phyloP scores from a whole-genome alignment of 805 yeast species.

The Tetrapisispora taiwanensis region DNA sequence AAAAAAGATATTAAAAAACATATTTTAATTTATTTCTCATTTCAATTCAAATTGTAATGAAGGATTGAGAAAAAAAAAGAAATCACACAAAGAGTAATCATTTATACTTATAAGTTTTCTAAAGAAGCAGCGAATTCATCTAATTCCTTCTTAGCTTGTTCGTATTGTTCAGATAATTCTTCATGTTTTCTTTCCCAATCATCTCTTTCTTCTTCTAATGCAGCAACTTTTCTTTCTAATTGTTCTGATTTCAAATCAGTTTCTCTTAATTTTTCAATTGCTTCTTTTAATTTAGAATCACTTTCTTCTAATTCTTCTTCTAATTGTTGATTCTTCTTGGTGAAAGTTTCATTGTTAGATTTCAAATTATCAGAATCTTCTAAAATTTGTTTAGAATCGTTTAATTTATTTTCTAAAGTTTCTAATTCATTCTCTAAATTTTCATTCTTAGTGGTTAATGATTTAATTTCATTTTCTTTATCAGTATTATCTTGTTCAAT shows the following conservation, averaged over 20 bases:
- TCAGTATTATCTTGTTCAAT: constrained; percentile 86
- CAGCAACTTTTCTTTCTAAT: constrained; percentile 85
- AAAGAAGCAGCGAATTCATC: constrained; percentile 95
- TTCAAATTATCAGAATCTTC: constrained; percentile 85
- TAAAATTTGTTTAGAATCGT: constrained; percentile 59
- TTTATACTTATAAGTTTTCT: constrained; percentile 41
- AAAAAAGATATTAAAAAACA: too few relatives aligned
- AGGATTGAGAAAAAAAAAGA: too few relatives aligned
- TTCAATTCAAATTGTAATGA: too few relatives aligned
- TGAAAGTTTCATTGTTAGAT: constrained; percentile 79
- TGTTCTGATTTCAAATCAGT: constrained; percentile 94
- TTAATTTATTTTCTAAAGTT: constrained; percentile 31
- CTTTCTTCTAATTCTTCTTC: constrained; percentile 78
- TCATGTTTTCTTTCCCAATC: constrained; percentile 85
- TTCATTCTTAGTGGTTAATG: constrained; percentile 85
- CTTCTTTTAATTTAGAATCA: constrained; percentile 82
- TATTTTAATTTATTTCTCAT: too few relatives aligned
- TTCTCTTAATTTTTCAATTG: constrained; percentile 88
- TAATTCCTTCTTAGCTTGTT: constrained; percentile 80
- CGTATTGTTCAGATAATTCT: constrained; percentile 73
- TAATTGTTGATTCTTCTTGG: constrained; percentile 82
- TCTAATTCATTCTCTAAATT: constrained; percentile 77
- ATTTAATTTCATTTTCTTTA: constrained; percentile 90
- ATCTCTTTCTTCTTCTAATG: constrained; percentile 86
- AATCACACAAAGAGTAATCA: too few relatives aligned